These are phyloP conservation scores for Komagataella phaffii DNA, from an alignment of 805 yeast species.

Conservation along the genomic window DNA sequence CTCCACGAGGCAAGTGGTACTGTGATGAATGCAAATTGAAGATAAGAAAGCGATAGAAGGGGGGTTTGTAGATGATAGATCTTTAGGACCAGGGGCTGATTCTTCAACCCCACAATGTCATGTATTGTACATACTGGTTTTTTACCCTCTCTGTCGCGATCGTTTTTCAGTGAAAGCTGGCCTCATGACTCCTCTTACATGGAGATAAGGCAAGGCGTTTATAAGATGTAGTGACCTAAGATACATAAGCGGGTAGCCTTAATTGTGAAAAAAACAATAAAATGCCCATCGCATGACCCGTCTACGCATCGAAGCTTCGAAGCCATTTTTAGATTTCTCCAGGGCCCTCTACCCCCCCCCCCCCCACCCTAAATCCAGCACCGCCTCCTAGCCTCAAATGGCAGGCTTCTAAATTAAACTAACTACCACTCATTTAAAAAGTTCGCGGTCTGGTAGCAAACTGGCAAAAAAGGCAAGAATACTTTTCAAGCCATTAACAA, in stretches of 20 bases:
- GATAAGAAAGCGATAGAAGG: background rate
- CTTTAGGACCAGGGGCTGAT: no score
- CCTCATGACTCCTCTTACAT: no score
- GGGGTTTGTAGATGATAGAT: background rate
- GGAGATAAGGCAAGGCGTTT: background rate
- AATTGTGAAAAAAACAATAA: background rate
- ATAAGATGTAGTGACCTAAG: background rate
- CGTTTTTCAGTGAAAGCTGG: no score
- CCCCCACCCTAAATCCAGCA: background rate
- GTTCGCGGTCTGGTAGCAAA: background rate
- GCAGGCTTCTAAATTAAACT: background rate
- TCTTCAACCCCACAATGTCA: no score
- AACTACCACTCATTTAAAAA: background rate
- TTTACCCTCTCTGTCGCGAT: background rate
- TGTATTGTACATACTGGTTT: no score
- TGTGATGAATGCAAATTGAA: conserved; percentile 47
- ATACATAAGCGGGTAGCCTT: background rate
- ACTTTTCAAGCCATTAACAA: background rate
- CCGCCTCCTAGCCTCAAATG: background rate
- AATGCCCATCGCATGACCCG: background rate
- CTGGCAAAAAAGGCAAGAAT: background rate
- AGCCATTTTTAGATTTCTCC: background rate
- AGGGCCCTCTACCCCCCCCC: no score
- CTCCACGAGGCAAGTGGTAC: conserved; percentile 81
- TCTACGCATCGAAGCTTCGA: background rate